A percentile compares a stretch with the other conserved stretches of the same genome.
Evolutionary conservation across 257 asterid species (phyloP).

Genomic region (Ophiorrhiza pumila): DNA sequence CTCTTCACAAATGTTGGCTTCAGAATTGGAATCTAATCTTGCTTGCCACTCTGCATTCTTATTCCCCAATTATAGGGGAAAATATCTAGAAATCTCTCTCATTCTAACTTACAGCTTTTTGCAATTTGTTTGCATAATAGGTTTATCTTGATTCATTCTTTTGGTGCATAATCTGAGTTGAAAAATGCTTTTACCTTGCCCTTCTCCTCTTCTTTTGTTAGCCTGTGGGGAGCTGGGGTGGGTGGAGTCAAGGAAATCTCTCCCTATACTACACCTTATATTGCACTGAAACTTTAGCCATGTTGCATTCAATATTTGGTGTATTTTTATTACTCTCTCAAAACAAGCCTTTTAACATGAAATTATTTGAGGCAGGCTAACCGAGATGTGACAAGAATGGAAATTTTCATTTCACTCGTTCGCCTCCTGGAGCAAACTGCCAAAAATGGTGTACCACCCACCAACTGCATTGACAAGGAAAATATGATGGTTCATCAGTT

Average conservation of each 20-base stretch:
- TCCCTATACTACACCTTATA: too few relatives aligned
- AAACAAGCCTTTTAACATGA: neutral
- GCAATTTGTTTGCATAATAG: neutral
- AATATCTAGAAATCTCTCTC: neutral
- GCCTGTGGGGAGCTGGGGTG: neutral
- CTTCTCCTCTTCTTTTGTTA: neutral
- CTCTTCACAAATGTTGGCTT: neutral
- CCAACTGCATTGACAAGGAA: slow-evolving; percentile 27
- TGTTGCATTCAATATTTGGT: neutral
- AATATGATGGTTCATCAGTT: slow-evolving; percentile 32
- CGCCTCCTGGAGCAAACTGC: slow-evolving; percentile 69
- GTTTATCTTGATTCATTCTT: neutral
- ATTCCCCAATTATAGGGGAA: neutral
- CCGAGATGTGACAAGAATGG: slow-evolving; percentile 90
- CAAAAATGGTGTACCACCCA: slow-evolving; percentile 30
- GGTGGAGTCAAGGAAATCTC: neutral
- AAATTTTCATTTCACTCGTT: slow-evolving; percentile 73
- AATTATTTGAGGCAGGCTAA: slow-evolving; percentile 56
- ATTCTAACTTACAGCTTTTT: too few relatives aligned
- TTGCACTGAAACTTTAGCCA: neutral
- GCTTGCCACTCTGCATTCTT: neutral
- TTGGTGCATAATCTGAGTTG: neutral
- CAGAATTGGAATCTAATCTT: neutral
- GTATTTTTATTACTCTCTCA: neutral
- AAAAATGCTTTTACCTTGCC: neutral